Evolutionary conservation across 306 rosid genomes (phyloP), one percentile per base, ranked within the genome.

Genomic region (Abrus precatorius): DNA sequence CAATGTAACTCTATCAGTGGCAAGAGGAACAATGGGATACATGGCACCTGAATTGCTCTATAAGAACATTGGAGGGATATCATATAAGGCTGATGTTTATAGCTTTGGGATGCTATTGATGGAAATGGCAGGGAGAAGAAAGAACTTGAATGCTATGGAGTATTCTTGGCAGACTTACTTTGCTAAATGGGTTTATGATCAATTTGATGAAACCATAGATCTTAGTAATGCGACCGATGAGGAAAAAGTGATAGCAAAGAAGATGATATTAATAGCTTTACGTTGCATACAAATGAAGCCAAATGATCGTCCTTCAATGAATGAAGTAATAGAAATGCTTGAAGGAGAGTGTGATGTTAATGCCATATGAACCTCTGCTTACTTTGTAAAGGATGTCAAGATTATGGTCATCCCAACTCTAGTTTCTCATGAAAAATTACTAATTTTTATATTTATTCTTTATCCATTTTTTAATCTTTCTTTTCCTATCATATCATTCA

Each of bases 251-350:
- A 62, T 62, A 9, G 80, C 72, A 5, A 54, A 47, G 13, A 75
- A 76, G 45, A 48, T 76, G 72, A 62, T 62, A 34, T 1, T 40
- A 0, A 14, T 60, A 20, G 50, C 62, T 33, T 49, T 62, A 10
- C 32, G n/a, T 33, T 76, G 80, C 44, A 76, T 76, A n/a, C 62
- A 62, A 29, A 63, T 76, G 62, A 76, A 53, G 5, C 80, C 80
- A 9, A 33, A 14, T 36, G 72, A 76, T 48, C 80, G 63, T 11
- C 72, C 80, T 30, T 49, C 80, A 36, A 76, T 76, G 73, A 76
- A 44, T 2, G 45, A 36, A 50, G 73, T 63, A 7, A 64, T 65
- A 20, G 32, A 76, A 53, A 76, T 76, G 80, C 80, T 63, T 76
- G 63, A 76, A 49, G 73, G 73, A 75, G 49, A 61, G 28, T 69